phyloP scores from a whole-genome alignment of 2,329 filamentous ascomycete genomes.

The Stagonosporopsis vannaccii region DNA sequence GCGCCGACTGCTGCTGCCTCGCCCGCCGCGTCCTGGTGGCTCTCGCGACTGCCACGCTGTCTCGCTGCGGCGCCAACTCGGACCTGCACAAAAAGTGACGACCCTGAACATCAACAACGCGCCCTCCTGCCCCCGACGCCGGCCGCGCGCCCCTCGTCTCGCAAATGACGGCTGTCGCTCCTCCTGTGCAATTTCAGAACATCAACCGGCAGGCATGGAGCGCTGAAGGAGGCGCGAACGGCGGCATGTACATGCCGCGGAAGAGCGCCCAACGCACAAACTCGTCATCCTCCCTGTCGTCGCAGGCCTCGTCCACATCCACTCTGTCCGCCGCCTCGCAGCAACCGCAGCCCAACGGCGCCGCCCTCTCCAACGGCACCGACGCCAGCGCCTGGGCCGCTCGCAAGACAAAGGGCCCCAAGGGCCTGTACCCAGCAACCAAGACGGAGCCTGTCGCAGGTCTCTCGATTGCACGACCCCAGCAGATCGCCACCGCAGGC shows the following conservation, averaged over 20 bases:
- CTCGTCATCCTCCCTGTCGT: constrained; percentile 84
- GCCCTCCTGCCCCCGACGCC: constrained; percentile 26
- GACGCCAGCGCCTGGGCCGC: constrained; percentile 51
- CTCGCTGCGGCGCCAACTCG: constrained; percentile 40
- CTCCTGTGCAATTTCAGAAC: constrained; percentile 69
- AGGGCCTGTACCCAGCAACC: constrained; percentile 69
- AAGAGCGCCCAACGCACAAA: constrained; percentile 85
- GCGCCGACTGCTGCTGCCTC: constrained; percentile 20
- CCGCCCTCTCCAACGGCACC: constrained; percentile 46
- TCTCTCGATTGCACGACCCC: constrained; percentile 67
- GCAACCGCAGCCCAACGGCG: constrained; percentile 69
- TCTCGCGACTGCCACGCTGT: constrained; percentile 36
- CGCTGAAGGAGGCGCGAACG: constrained; percentile 65
- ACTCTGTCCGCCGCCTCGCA: constrained; percentile 69
- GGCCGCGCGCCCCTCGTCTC: constrained; percentile 30
- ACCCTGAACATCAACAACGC: constrained; percentile 26
- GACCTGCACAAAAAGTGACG: constrained; percentile 37
- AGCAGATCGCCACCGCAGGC: constrained; percentile 65
- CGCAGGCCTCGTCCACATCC: constrained; percentile 68
- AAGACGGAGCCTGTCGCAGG: constrained; percentile 72
- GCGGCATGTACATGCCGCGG: constrained; percentile 84
- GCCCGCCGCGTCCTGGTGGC: constrained; percentile 25
- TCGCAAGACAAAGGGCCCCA: constrained; percentile 58
- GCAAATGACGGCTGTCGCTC: constrained; percentile 71
- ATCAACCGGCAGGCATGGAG: constrained; percentile 68